Percentiles rank a stretch among this genome's conserved stretches.
phyloP scores from a whole-genome alignment of 2,329 filamentous ascomycete species.

The Sarocladiaceae sp. region DNA sequence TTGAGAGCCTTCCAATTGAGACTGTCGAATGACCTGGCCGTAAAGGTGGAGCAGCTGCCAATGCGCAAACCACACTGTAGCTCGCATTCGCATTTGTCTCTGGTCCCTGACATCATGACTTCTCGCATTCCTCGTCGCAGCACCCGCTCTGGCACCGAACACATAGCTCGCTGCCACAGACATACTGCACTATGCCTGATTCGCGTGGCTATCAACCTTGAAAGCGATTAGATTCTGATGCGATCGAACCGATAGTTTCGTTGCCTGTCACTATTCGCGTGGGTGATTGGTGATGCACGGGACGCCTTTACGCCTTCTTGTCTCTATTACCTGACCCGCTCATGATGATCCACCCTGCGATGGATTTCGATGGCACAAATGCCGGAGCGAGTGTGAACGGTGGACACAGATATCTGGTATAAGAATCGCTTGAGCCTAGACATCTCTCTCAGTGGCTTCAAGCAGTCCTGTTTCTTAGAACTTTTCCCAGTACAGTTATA shows the following conservation, averaged over 20 bases:
- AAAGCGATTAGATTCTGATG: neutral
- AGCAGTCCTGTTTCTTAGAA: neutral
- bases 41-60: neutral
- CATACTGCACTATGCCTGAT: neutral
- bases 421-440: constrained; percentile 3
- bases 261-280: neutral
- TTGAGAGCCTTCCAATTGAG: neutral
- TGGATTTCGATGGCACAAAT: neutral
- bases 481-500: neutral
- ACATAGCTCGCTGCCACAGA: neutral
- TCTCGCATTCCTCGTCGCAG: neutral
- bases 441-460: neutral
- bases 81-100: constrained; percentile 3
- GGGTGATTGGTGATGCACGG: neutral
- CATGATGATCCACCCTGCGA: neutral
- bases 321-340: neutral
- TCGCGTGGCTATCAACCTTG: neutral
- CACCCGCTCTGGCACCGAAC: neutral
- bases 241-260: neutral
- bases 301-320: neutral
- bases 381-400: neutral
- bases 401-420: neutral
- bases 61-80: neutral
- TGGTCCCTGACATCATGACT: constrained; percentile 2
- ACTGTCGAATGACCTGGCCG: constrained; percentile 1